phyloP scores from a whole-genome alignment of 2,329 filamentous ascomycete species.

The Calonectria naviculata region DNA sequence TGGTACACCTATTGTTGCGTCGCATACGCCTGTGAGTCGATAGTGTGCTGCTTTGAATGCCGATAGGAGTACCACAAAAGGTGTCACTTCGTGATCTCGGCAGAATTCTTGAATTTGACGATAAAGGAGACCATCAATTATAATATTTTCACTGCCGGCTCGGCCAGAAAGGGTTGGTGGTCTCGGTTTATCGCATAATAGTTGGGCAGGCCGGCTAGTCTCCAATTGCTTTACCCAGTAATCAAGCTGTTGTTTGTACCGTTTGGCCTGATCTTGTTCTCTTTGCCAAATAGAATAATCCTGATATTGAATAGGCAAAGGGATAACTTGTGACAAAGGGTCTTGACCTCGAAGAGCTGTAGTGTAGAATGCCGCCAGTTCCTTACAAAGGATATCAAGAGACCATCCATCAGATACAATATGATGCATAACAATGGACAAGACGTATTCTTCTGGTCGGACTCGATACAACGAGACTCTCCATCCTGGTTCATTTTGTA shows the following conservation, averaged over 20 bases:
- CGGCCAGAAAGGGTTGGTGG: not conserved
- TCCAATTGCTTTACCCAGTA: not conserved
- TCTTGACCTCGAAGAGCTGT: slow-evolving; percentile 17
- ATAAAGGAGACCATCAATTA: not conserved
- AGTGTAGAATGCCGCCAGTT: slow-evolving; percentile 23
- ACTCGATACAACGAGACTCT: not conserved
- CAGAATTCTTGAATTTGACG: not conserved
- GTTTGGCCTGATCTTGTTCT: not conserved
- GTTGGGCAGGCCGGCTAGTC: not conserved
- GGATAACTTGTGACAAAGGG: not conserved
- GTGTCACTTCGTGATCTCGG: not conserved
- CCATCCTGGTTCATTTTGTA: not conserved
- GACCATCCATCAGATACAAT: not conserved
- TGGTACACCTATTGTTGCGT: slow-evolving; percentile 33
- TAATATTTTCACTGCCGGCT: not conserved
- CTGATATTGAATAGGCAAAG: not conserved
- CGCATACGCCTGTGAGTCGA: slow-evolving; percentile 38
- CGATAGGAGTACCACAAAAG: slow-evolving; percentile 20
- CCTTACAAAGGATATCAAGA: not conserved
- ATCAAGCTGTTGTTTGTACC: not conserved
- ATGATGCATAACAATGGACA: not conserved
- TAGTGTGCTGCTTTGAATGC: slow-evolving; percentile 38
- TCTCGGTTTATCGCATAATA: not conserved
- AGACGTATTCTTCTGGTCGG: not conserved
- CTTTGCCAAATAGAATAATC: not conserved